phyloP scores from a whole-genome alignment of 192 early-diverging fungal genomes.

The Dispira parvispora region DNA sequence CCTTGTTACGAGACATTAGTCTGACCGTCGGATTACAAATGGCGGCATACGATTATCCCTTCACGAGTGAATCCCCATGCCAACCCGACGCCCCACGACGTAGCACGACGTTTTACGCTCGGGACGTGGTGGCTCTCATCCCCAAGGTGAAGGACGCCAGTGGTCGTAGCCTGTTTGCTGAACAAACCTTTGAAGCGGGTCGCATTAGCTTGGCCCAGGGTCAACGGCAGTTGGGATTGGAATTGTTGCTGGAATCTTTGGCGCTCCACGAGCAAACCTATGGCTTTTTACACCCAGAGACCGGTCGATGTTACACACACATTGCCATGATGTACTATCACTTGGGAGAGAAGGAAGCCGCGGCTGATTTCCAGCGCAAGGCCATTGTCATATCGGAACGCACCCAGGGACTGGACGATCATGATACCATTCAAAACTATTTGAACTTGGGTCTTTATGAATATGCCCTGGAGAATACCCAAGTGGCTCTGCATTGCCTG shows the following conservation, averaged over 20 bases:
- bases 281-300: conserved; percentile 81
- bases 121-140: conserved; percentile 21
- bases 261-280: conserved; percentile 85
- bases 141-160: conserved; percentile 20
- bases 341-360: conserved; percentile 35
- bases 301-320: conserved; percentile 64
- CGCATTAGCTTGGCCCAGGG: conserved; percentile 59
- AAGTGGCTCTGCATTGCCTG: conserved; percentile 53
- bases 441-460: conserved; percentile 84
- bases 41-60: conserved; percentile 56
- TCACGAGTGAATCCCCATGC: conserved; percentile 17
- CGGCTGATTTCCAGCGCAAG: conserved; percentile 49
- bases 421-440: conserved; percentile 79
- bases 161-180: conserved; percentile 53
- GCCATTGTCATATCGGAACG: conserved; percentile 77
- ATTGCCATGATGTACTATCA: conserved; percentile 75
- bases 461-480: conserved; percentile 51
- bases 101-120: conserved; percentile 14
- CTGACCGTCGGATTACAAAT: conserved; percentile 78
- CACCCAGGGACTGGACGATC: conserved; percentile 67
- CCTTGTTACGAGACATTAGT: conserved; percentile 56
- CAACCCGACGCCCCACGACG: conserved; percentile 17
- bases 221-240: conserved; percentile 59
- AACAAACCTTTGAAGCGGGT: conserved; percentile 80
- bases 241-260: conserved; percentile 67